A percentile compares a stretch with the other conserved stretches of the same genome.
These are phyloP conservation scores for Aspergillus sp. DNA, from an alignment of 2,329 filamentous ascomycete species.

Conservation along the genomic window DNA sequence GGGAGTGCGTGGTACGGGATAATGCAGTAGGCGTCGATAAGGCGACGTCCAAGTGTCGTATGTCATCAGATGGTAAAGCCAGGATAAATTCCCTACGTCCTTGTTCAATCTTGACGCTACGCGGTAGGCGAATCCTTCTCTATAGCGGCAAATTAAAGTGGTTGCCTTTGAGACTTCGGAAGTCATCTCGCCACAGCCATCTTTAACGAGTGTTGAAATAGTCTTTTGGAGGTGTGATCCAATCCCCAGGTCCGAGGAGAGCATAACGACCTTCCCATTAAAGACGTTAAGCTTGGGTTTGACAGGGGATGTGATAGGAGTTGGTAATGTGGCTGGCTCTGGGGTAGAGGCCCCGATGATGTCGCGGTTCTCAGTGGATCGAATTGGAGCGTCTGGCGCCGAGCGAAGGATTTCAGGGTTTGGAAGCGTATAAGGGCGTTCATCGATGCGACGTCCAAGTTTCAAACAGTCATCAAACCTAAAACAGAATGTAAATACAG, in stretches of 20 bases:
- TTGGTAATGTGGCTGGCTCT: conserved; percentile 43
- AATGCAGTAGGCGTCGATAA: conserved; percentile 79
- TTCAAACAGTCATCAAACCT: conserved; percentile 98
- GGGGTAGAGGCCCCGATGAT: conserved; percentile 67
- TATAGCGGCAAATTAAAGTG: conserved; percentile 83
- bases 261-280: conserved; percentile 70
- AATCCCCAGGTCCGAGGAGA: conserved; percentile 73
- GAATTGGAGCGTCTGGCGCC: conserved; percentile 56
- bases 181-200: conserved; percentile 70
- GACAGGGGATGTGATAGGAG: conserved; percentile 23
- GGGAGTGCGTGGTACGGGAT: conserved; percentile 74
- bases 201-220: conserved; percentile 67
- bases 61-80: conserved; percentile 90
- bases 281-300: conserved; percentile 70
- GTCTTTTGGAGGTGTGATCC: conserved; percentile 65
- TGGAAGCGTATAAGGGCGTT: conserved; percentile 80
- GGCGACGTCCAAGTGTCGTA: conserved; percentile 88
- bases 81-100: conserved; percentile 86
- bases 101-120: conserved; percentile 73
- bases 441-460: conserved; percentile 86
- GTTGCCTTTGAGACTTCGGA: conserved; percentile 67
- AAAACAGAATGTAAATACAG: conserved; percentile 19
- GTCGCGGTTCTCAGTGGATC: conserved; percentile 58
- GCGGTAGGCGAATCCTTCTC: conserved; percentile 76
- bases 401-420: conserved; percentile 77